Conservation (phyloP, 2,329 filamentous ascomycete species). For the Epichloe scottii region DNA sequence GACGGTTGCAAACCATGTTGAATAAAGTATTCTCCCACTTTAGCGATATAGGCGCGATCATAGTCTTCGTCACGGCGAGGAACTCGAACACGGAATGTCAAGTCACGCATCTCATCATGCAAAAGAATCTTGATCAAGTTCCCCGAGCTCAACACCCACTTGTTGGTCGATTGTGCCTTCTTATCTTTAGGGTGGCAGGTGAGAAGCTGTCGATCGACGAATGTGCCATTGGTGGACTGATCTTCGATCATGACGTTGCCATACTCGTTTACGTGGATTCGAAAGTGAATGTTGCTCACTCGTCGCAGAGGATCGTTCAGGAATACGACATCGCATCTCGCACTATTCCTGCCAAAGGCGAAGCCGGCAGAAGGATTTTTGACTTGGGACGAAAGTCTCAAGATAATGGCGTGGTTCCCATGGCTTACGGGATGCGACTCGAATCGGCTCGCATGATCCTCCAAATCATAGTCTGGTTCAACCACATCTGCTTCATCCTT, state of each 20-base stretch:
- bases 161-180: constrained; percentile 17
- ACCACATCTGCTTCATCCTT: constrained; percentile 36
- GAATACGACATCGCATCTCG: constrained; percentile 61
- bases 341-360: constrained; percentile 67
- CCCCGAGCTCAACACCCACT: constrained; percentile 57
- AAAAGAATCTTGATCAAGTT: constrained; percentile 59
- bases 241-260: constrained; percentile 88
- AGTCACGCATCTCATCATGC: constrained; percentile 39
- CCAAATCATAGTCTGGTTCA: constrained; percentile 35
- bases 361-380: constrained; percentile 64
- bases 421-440: constrained; percentile 31
- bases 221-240: constrained; percentile 87
- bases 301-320: constrained; percentile 53
- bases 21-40: constrained; percentile 54
- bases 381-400: constrained; percentile 63
- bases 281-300: constrained; percentile 92
- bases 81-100: constrained; percentile 77
- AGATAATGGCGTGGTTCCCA: constrained; percentile 56
- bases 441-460: constrained; percentile 38
- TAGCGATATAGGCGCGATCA: constrained; percentile 52
- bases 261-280: constrained; percentile 79
- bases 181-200: constrained; percentile 25
- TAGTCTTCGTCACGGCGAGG: constrained; percentile 59
- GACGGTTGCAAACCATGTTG: constrained; percentile 26
- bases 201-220: constrained; percentile 65